A percentile compares a stretch with the other conserved stretches of the same genome.
These are phyloP conservation scores for Exophiala oligosperma DNA, from an alignment of 2,329 filamentous ascomycete genomes.

Conservation along the genomic window DNA sequence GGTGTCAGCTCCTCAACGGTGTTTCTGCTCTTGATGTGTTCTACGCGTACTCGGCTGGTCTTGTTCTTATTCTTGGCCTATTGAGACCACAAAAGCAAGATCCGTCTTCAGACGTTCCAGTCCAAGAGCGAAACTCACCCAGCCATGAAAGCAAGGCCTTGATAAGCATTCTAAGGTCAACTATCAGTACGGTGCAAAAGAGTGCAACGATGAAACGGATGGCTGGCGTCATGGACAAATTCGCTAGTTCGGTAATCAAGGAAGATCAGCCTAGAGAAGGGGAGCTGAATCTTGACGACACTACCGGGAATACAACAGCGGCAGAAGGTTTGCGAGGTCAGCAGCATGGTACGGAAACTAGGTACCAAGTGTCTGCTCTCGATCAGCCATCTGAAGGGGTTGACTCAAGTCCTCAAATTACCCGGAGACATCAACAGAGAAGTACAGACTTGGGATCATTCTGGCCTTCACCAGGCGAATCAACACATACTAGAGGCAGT, in stretches of 20 bases:
- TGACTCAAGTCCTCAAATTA: too few relatives aligned
- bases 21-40: slow-evolving; percentile 1
- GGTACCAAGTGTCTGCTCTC: neutral
- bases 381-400: neutral
- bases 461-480: neutral
- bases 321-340: neutral
- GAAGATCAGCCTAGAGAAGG: neutral
- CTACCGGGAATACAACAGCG: neutral
- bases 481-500: neutral
- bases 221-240: neutral
- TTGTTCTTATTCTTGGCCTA: neutral
- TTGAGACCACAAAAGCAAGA: neutral
- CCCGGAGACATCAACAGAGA: too few relatives aligned
- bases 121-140: too few relatives aligned
- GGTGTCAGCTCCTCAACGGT: neutral
- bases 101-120: too few relatives aligned
- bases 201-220: slow-evolving; percentile 3
- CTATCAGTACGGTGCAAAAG: neutral
- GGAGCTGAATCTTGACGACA: neutral
- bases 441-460: neutral
- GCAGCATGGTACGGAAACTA: neutral
- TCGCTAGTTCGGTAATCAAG: neutral
- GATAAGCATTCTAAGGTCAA: neutral
- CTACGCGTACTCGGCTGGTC: neutral
- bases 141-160: neutral